These are phyloP conservation scores for Hypoxylon intermedium DNA, from an alignment of 495 filamentous ascomycete species.

Conservation along the genomic window DNA sequence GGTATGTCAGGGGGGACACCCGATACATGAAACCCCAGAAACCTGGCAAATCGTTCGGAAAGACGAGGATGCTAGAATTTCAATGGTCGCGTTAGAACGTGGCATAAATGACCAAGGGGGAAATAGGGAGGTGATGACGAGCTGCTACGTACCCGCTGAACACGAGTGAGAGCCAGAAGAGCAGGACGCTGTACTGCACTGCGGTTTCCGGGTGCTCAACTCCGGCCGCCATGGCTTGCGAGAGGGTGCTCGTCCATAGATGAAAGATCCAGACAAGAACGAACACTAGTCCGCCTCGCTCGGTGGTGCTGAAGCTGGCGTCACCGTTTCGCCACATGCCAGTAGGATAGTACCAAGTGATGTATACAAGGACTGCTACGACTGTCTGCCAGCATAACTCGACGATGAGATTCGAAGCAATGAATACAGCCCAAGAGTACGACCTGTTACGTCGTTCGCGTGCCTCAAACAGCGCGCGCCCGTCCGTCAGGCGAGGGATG, in stretches of 20 bases:
- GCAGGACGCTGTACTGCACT: slow-evolving; percentile 53
- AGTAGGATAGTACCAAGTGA: slow-evolving; percentile 80
- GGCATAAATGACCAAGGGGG: not conserved
- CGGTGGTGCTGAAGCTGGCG: slow-evolving; percentile 57
- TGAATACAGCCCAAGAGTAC: slow-evolving; percentile 84
- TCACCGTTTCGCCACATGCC: slow-evolving; percentile 75
- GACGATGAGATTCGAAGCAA: slow-evolving; percentile 74
- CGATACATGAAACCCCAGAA: slow-evolving; percentile 80
- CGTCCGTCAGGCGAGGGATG: slow-evolving; percentile 81
- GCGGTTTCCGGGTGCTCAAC: too few relatives aligned
- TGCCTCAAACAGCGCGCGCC: slow-evolving; percentile 80
- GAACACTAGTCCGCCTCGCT: slow-evolving; percentile 73
- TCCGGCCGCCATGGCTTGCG: too few relatives aligned
- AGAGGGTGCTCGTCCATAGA: slow-evolving; percentile 30
- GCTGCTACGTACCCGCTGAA: slow-evolving; percentile 75
- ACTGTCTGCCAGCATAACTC: slow-evolving; percentile 78
- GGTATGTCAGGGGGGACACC: slow-evolving; percentile 68
- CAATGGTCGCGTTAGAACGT: not conserved
- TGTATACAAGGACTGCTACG: slow-evolving; percentile 70
- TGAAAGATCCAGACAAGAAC: slow-evolving; percentile 68
- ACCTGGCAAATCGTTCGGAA: slow-evolving; percentile 57
- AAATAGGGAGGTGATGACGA: not conserved
- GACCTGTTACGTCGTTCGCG: slow-evolving; percentile 83
- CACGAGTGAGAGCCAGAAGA: slow-evolving; percentile 69
- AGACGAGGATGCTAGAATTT: slow-evolving; percentile 57